Evolutionary conservation across 352 stramenopile species (phyloP), one percentile per base, ranked within the genome.

Genomic region (Pythium sp.): DNA sequence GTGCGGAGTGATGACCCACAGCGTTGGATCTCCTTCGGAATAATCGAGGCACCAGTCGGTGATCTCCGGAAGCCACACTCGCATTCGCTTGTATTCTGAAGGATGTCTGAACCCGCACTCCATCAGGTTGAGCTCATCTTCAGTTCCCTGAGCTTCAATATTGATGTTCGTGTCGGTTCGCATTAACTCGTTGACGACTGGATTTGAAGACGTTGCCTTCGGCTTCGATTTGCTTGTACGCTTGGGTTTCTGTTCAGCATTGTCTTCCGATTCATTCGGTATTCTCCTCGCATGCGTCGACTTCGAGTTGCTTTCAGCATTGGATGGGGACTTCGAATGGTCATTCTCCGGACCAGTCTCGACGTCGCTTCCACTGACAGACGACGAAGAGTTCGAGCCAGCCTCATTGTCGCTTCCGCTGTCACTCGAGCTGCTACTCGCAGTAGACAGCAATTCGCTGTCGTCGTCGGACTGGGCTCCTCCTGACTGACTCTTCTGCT

Each of bases 41-140:
- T 93, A 95, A 56, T 95, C 87, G n/a, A 95, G 70, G 68, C 87
- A 95, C 87, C 87, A 95, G 65, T 95, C 87, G 7, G 84, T 90
- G 62, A 95, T 93, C 72, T 95, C 86, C 56, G 85, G 85, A 47
- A 95, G 78, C 82, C 84, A 95, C 36, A 95, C 82, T 34, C 87
- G 84, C 65, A 78, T 59, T 24, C 84, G 78, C 18, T 83, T 78
- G 66, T 90, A 92, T 14, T 81, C 74, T 28, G 68, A 28, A 38
- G 87, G 87, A 68, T 94, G 84, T 41, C 87, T 81, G 32, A 93
- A 94, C 15, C 84, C 81, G 54, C 87, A 94, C 53, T 94, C 87
- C 73, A 92, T 77, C 64, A 93, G 64, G 34, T 94, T 92, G 5
- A 94, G 70, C 51, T 92, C 78, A 43, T 94, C 87, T 24, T 74